Evolutionary conservation across 2,329 filamentous ascomycete genomes (phyloP), one percentile per base, ranked within the genome.

Genomic region (Xylaria arbuscula): DNA sequence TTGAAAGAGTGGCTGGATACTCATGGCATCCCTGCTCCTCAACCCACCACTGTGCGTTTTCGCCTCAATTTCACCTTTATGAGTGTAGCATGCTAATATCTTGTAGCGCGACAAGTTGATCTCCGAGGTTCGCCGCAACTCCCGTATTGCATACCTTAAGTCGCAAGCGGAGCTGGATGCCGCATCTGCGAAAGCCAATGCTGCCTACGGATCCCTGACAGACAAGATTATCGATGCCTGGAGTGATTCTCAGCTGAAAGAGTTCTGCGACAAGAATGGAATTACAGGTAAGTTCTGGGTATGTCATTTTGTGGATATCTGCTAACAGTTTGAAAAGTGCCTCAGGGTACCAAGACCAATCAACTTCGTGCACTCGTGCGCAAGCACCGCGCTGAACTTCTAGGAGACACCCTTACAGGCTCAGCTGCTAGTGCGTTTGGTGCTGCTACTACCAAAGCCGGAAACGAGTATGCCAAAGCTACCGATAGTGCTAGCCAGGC

Each of bases 1-100:
- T 83, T 97, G 71, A 98, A 98, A 85, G 88, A 92, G 73, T 99
- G 93, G 92, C 90, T 98, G 55, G 96, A 98, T 76, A 90, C 91
- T 73, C 89, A 93, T 73, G 96, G 96, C 60, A 90, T 95, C 80
- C 91, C 93, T 13, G 92, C 88, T 63, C 95, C 96, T 69, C 95
- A 98, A 80, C 92, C 93, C 36, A 89, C 89, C 57, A 90, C 85
- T 69, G 83, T 84, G 75, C 74, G 82, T 64, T 42, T 8, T 22
- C 47, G 15, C 17, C 10, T 1, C 1, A 24, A 1, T 0, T 5
- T 2, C 5, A 3, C 17, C n/a, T 22, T 13, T 50, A 9, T 1
- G 5, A 3, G 10, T 5, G 4, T n/a, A 7, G 42, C 28, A 15
- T 54, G 38, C 73, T 79, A 61, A 80, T 64, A 38, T 1, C 17